A percentile compares a stretch with the other conserved stretches of the same genome.
phyloP scores from a whole-genome alignment of 352 stramenopile genomes.

The Phytophthora crassamura region DNA sequence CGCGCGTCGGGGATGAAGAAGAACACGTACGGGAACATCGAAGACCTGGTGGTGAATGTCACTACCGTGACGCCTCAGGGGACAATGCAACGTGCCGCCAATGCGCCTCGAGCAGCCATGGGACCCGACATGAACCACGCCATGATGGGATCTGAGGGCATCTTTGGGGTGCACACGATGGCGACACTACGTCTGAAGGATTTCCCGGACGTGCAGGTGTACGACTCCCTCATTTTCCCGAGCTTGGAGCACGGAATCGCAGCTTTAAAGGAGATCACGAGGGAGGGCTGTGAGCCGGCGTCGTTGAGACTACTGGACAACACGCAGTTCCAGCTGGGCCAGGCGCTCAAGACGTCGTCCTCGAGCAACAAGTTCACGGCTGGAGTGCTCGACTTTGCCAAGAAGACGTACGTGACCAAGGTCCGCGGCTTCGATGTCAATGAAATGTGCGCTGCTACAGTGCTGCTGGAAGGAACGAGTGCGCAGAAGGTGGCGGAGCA shows the following conservation, averaged over 20 bases:
- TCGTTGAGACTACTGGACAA: constrained; percentile 95
- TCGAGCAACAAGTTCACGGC: constrained; percentile 50
- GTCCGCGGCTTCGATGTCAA: constrained; percentile 76
- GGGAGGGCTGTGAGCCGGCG: constrained; percentile 73
- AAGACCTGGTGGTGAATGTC: constrained; percentile 91
- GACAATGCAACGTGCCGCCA: constrained; percentile 59
- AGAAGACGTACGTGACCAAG: constrained; percentile 88
- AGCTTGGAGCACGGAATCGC: constrained; percentile 81
- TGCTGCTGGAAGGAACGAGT: constrained; percentile 87
- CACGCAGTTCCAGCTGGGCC: constrained; percentile 94
- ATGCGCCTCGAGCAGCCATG: constrained; percentile 83
- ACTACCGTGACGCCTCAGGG: constrained; percentile 74
- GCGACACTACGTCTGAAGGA: constrained; percentile 93
- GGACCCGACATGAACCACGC: constrained; percentile 91
- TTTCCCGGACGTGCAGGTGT: constrained; percentile 78
- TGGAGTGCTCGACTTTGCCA: constrained; percentile 74
- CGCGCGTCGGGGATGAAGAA: constrained; percentile 95
- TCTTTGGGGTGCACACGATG: constrained; percentile 93
- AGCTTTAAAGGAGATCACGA: constrained; percentile 83
- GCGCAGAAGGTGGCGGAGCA: constrained; percentile 53
- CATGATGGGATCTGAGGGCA: constrained; percentile 93
- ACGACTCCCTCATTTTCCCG: constrained; percentile 93
- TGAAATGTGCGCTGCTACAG: constrained; percentile 86
- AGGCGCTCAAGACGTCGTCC: constrained; percentile 85
- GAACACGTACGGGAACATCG: constrained; percentile 95